Base-by-base conservation (phyloP, 169 alveolate species). In the Eimeria maxima region DNA sequence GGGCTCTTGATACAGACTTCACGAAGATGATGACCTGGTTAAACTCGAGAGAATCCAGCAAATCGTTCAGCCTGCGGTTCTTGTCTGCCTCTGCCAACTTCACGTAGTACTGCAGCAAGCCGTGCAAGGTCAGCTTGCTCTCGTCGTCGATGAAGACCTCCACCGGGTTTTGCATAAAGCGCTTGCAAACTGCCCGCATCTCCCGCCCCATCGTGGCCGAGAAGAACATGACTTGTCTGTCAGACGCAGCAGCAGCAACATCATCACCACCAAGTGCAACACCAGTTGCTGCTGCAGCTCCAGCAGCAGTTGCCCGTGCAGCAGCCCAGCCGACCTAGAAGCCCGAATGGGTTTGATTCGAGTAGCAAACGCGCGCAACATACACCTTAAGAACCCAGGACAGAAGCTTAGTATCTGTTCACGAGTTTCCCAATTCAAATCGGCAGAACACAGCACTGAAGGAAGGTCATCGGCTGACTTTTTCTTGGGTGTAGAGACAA, bases 71-170 rank as follows among this genome's bases (percentile, higher is more conserved):
- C 96, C 99, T 99, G 91, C 99, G 98, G 95, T 99, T 99, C 98
- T 99, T 99, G 96, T 99, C 99, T 84, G 98, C 98, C 97, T 99
- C 99, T 29, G 95, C 98, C 92, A 99, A 98, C 97, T 99, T 99
- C 95, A 99, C 99, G 97, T 99, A 99, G 98, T 99, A 99, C 98
- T 99, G 99, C 96, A 99, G 98, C 45, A 99, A 98, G 38, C 99
- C 99, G 96, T 99, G 99, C 47, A 99, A 98, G 53, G 99, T 99
- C 88, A 99, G 99, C 95, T 99, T 99, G 55, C 99, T 98, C 97
- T 99, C 99, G 98, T 99, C 99, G 96, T 99, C 99, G 94, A 99
- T 99, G 96, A 99, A 99, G 78, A 99, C 99, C 97, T 99, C 99
- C 81, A 99, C 99, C 14, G 99, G 99, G 63, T 99, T 91, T 73